Evolutionary conservation across 495 filamentous ascomycete genomes (phyloP).

Genomic region (Hypoxylon perforatum): DNA sequence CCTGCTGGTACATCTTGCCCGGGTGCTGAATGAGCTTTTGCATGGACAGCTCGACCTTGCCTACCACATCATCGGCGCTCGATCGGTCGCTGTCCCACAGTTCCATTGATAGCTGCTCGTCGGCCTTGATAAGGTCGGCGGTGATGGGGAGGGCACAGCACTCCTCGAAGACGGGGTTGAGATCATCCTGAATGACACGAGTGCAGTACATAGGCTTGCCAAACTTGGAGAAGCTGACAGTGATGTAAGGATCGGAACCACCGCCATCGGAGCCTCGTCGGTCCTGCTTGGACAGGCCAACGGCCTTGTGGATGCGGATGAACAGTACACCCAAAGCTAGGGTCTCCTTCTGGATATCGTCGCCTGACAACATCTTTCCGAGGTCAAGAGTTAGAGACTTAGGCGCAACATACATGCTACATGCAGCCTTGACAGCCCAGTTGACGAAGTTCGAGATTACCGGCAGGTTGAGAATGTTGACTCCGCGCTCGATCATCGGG

Average conservation of each 20-base stretch:
- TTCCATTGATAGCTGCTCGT: slow-evolving; percentile 92
- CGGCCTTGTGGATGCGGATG: slow-evolving; percentile 88
- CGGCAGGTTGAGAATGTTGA: slow-evolving; percentile 92
- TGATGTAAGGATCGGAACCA: slow-evolving; percentile 95
- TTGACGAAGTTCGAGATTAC: slow-evolving; percentile 97
- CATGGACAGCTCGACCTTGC: slow-evolving; percentile 91
- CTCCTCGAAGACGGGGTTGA: slow-evolving; percentile 95
- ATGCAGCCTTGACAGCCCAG: slow-evolving; percentile 88
- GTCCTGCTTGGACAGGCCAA: slow-evolving; percentile 92
- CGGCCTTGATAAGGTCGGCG: slow-evolving; percentile 87
- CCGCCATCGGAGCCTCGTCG: slow-evolving; percentile 81
- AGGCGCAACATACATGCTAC: slow-evolving; percentile 93
- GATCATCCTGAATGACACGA: slow-evolving; percentile 90
- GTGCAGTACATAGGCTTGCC: slow-evolving; percentile 99
- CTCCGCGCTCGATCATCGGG: slow-evolving; percentile 86
- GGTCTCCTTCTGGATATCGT: slow-evolving; percentile 89
- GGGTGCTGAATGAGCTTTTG: slow-evolving; percentile 95
- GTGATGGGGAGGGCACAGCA: slow-evolving; percentile 87
- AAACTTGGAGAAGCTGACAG: slow-evolving; percentile 77
- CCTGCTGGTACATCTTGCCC: slow-evolving; percentile 88
- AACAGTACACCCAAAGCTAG: slow-evolving; percentile 87
- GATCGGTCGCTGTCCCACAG: slow-evolving; percentile 93
- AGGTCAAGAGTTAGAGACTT: slow-evolving; percentile 95
- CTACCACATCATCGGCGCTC: slow-evolving; percentile 91
- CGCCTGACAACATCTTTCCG: slow-evolving; percentile 87